These are phyloP conservation scores for Taiwanofungus camphoratus DNA, from an alignment of 1,284 basidiomycete species.

Conservation along the genomic window DNA sequence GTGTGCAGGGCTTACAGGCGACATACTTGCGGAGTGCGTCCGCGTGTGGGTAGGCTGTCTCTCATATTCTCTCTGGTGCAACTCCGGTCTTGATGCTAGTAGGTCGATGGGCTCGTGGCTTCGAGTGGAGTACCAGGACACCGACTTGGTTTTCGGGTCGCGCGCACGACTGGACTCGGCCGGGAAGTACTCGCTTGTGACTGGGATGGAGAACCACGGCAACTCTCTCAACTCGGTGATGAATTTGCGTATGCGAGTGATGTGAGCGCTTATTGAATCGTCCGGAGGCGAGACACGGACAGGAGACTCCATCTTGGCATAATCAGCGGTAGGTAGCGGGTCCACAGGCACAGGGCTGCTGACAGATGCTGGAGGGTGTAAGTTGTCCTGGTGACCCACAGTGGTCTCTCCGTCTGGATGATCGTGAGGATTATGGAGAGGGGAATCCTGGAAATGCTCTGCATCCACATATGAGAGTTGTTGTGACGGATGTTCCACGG, in stretches of 20 bases:
- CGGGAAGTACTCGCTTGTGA: constrained; percentile 27
- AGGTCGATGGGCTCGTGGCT: constrained; percentile 28
- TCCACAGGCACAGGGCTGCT: constrained; percentile 20
- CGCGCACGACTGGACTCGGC: constrained; percentile 22
- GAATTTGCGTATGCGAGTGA: constrained; percentile 26
- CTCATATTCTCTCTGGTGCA: constrained; percentile 7
- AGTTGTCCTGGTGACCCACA: constrained; percentile 4
- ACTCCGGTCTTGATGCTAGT: constrained; percentile 14
- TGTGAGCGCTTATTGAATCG: constrained; percentile 25
- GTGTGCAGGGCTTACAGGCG: background rate
- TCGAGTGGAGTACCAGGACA: constrained; percentile 28
- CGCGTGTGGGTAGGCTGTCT: background rate
- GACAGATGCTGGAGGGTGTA: constrained; percentile 2
- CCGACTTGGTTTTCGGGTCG: constrained; percentile 15
- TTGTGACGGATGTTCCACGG: constrained; percentile 8
- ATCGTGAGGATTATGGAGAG: constrained; percentile 3
- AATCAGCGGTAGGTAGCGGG: constrained; percentile 26
- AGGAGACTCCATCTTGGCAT: constrained; percentile 27
- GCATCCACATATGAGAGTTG: constrained; percentile 2
- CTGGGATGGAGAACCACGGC: constrained; percentile 28
- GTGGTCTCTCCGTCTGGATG: constrained; percentile 1
- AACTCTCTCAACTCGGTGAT: constrained; percentile 26
- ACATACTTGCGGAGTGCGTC: constrained; percentile 11
- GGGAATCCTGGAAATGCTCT: background rate
- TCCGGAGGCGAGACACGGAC: constrained; percentile 17